Percentiles rank a stretch among this genome's conserved stretches.
Evolutionary conservation across 345 rosid genomes (phyloP).

Genomic region (Eucalyptus sideroxylon): DNA sequence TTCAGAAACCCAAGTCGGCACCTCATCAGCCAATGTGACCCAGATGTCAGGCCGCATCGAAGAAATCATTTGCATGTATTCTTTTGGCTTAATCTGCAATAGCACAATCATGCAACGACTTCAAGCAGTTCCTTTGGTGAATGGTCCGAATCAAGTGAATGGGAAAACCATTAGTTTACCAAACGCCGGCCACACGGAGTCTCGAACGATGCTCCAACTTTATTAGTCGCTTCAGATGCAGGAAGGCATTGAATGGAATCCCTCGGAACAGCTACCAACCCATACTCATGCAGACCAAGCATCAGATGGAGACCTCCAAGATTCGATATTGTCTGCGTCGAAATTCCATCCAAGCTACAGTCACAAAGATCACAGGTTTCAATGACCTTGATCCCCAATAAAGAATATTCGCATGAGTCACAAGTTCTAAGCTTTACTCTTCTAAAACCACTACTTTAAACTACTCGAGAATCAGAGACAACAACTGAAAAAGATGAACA

Average conservation of each 20-base stretch:
- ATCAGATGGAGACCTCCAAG: slow-evolving; percentile 52
- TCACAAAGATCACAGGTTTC: not conserved
- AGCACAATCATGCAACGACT: not conserved
- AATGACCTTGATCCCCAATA: not conserved
- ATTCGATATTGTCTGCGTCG: slow-evolving; percentile 12
- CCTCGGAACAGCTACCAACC: slow-evolving; percentile 40
- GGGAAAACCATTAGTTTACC: slow-evolving; percentile 13
- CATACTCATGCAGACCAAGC: slow-evolving; percentile 39
- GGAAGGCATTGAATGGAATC: slow-evolving; percentile 73
- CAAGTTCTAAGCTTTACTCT: not conserved
- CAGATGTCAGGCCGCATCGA: slow-evolving; percentile 53
- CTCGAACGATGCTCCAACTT: slow-evolving; percentile 58
- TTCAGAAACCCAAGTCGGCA: slow-evolving; percentile 54
- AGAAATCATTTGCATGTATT: slow-evolving; percentile 51
- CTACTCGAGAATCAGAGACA: not conserved
- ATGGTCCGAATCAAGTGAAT: not conserved
- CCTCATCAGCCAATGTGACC: slow-evolving; percentile 73
- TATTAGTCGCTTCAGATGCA: slow-evolving; percentile 27
- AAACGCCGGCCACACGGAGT: slow-evolving; percentile 54
- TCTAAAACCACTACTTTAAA: not conserved
- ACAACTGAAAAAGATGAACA: not conserved
- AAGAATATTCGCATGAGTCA: not conserved
- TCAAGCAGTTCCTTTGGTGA: not conserved
- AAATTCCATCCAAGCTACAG: not conserved
- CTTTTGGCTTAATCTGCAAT: slow-evolving; percentile 49